Evolutionary conservation across 257 asterid species (phyloP).

Genomic region (Solanum commersonii): DNA sequence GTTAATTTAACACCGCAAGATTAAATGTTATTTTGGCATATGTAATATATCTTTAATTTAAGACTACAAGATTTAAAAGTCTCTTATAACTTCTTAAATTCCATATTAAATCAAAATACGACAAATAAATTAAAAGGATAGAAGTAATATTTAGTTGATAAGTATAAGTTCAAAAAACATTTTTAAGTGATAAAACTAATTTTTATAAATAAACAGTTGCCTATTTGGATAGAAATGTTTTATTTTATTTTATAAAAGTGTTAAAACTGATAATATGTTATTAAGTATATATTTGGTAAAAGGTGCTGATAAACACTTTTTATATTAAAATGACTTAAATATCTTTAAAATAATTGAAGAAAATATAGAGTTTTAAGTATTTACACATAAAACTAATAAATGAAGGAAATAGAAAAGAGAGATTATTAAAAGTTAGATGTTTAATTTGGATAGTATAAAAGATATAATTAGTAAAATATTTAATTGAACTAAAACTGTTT

Average conservation of each 20-base stretch:
- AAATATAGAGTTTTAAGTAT: background rate
- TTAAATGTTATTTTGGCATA: background rate
- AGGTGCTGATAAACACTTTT: background rate
- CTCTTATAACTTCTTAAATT: too few species aligned
- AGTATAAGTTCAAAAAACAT: background rate
- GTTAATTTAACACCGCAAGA: background rate
- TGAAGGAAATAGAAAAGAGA: background rate
- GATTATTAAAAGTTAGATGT: background rate
- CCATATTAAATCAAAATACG: rapidly evolving
- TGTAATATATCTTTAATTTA: background rate
- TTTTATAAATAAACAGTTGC: background rate
- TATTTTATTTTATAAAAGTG: background rate
- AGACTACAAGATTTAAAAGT: background rate
- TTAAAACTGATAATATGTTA: background rate
- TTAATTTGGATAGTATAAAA: background rate
- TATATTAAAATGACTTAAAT: background rate
- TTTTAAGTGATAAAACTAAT: background rate
- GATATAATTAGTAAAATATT: background rate
- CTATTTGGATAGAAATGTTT: too few species aligned
- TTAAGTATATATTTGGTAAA: background rate
- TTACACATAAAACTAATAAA: background rate
- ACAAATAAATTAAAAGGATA: too few species aligned
- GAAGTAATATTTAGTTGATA: background rate
- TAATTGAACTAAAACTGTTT: background rate
- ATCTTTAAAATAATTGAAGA: background rate